These are phyloP conservation scores for Debaryomyces subglobosus DNA, from an alignment of 1,139 yeast species.

Conservation along the genomic window DNA sequence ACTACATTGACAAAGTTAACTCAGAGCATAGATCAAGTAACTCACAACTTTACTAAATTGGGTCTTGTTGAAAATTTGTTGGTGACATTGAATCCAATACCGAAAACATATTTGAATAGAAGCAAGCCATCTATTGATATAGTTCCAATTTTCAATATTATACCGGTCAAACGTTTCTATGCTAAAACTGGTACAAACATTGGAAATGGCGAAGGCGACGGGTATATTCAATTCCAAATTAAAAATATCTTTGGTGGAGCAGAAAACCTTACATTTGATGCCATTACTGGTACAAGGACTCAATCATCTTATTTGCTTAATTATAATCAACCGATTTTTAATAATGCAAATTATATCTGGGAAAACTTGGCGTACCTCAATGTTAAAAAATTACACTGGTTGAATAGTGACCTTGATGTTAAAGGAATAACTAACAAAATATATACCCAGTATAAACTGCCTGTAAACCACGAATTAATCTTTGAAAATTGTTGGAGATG, in stretches of 20 bases:
- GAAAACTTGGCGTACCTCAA: constrained; percentile 61
- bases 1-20: constrained; percentile 42
- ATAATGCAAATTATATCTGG: constrained; percentile 54
- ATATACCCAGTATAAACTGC: constrained; percentile 29
- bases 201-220: constrained; percentile 96
- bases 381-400: constrained; percentile 69
- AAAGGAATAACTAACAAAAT: constrained; percentile 62
- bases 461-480: constrained; percentile 57
- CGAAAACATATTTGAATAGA: constrained; percentile 18
- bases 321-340: constrained; percentile 62
- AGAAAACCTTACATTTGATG: constrained; percentile 75
- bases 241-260: constrained; percentile 89
- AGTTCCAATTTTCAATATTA: constrained; percentile 57
- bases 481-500: constrained; percentile 69
- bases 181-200: constrained; percentile 93
- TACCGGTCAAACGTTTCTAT: constrained; percentile 66
- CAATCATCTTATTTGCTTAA: constrained; percentile 70
- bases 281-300: constrained; percentile 79
- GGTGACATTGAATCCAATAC: constrained; percentile 40
- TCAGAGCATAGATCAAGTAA: constrained; percentile 43
- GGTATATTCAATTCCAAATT: constrained; percentile 76
- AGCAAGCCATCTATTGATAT: constrained; percentile 38
- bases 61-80: constrained; percentile 50
- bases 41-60: constrained; percentile 42
- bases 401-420: constrained; percentile 59